phyloP scores from a whole-genome alignment of 805 yeast species.

The Scheffersomyces coipomensis region DNA sequence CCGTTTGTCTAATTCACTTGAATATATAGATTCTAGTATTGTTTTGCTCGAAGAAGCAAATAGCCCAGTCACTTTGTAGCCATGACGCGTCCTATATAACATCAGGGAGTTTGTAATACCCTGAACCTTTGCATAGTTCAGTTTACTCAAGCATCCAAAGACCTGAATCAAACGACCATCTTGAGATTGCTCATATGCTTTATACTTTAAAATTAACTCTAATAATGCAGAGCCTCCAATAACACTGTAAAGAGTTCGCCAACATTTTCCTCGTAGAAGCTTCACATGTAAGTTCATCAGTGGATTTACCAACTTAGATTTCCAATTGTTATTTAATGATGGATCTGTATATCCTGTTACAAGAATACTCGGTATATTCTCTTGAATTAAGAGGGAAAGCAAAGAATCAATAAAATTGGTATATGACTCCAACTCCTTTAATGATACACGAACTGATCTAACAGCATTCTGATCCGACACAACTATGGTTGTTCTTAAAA shows the following conservation, averaged over 20 bases:
- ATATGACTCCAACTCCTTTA: neutral
- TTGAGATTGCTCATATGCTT: conserved; percentile 21
- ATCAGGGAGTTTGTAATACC: conserved; percentile 1
- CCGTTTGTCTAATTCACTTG: neutral
- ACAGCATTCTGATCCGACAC: neutral
- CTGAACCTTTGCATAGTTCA: neutral
- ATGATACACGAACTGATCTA: neutral
- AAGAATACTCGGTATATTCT: conserved; percentile 35
- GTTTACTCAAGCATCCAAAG: conserved; percentile 18
- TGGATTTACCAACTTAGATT: conserved; percentile 32
- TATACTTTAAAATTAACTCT: conserved; percentile 33
- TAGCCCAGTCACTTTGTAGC: neutral
- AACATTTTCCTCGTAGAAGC: conserved; percentile 39
- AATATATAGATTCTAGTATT: neutral
- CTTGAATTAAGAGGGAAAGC: conserved; percentile 1
- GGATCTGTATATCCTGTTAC: conserved; percentile 43
- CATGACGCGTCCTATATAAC: conserved; percentile 1
- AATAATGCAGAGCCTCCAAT: conserved; percentile 43
- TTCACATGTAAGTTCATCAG: conserved; percentile 30
- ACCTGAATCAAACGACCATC: conserved; percentile 17
- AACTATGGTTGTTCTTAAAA: neutral
- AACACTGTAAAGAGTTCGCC: conserved; percentile 40
- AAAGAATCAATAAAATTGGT: conserved; percentile 2
- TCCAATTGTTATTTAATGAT: conserved; percentile 22
- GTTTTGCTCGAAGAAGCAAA: neutral